Evolutionary conservation across 2,329 filamentous ascomycete genomes (phyloP).

Genomic region (Fusarium penzigii): DNA sequence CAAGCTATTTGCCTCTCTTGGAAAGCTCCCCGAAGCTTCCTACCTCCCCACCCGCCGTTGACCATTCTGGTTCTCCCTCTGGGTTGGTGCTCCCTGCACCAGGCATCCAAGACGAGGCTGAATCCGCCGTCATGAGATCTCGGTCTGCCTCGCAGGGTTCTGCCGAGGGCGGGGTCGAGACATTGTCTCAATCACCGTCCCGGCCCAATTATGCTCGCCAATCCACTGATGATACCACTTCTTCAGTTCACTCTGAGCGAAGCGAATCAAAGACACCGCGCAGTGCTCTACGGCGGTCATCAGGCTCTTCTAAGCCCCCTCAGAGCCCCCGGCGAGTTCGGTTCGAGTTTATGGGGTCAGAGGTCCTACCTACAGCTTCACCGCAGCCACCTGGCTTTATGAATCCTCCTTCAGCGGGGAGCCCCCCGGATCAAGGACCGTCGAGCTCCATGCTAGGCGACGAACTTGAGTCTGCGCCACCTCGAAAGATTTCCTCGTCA

Average conservation of each 20-base stretch:
- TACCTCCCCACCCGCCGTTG: constrained; percentile 18
- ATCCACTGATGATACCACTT: constrained; percentile 49
- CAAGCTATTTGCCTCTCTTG: constrained; percentile 62
- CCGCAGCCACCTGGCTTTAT: constrained; percentile 44
- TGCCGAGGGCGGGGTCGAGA: constrained; percentile 13
- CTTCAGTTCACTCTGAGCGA: constrained; percentile 54
- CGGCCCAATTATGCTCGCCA: constrained; percentile 41
- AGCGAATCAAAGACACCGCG: constrained; percentile 52
- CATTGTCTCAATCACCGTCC: constrained; percentile 21
- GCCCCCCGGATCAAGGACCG: constrained; percentile 26
- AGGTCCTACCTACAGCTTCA: constrained; percentile 61
- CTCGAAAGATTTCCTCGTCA: constrained; percentile 57
- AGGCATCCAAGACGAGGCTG: constrained; percentile 24
- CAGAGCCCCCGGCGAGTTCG: constrained; percentile 62
- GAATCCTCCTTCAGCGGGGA: constrained; percentile 26
- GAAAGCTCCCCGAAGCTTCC: constrained; percentile 42
- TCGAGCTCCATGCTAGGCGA: constrained; percentile 38
- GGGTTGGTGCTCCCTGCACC: constrained; percentile 30
- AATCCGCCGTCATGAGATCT: constrained; percentile 25
- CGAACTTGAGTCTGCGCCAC: constrained; percentile 43
- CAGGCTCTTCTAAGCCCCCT: constrained; percentile 50
- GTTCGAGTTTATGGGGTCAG: constrained; percentile 60
- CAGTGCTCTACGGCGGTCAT: constrained; percentile 60
- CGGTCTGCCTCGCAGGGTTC: constrained; percentile 13
- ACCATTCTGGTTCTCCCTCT: constrained; percentile 16